Evolutionary conservation across 345 rosid genomes (phyloP).

Genomic region (Boechera retrofracta): DNA sequence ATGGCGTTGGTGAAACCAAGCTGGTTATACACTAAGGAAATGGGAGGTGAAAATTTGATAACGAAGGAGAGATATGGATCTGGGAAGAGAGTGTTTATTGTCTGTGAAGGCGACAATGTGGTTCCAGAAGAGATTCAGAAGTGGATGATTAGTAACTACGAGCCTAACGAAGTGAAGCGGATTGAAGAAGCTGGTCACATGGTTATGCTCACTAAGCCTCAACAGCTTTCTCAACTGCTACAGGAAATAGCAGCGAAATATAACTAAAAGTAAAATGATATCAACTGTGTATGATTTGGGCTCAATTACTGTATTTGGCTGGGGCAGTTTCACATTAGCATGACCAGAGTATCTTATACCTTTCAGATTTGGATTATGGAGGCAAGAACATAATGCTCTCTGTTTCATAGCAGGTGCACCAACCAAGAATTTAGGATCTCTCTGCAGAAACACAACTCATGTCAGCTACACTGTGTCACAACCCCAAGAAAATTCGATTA

Average conservation of each 20-base stretch:
- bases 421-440: conserved; percentile 28
- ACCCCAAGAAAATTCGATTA: conserved; percentile 14
- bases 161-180: conserved; percentile 48
- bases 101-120: conserved; percentile 49
- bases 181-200: conserved; percentile 57
- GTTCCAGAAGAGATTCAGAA: conserved; percentile 47
- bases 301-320: conserved; percentile 34
- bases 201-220: conserved; percentile 57
- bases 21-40: conserved; percentile 49
- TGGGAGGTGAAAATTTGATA: conserved; percentile 38
- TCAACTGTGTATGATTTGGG: neutral
- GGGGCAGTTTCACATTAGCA: conserved; percentile 40
- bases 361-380: conserved; percentile 36
- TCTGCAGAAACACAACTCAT: conserved; percentile 20
- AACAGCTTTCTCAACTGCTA: conserved; percentile 43
- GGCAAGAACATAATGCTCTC: conserved; percentile 38
- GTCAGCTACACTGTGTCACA: conserved; percentile 35
- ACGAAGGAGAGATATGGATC: conserved; percentile 46
- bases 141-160: conserved; percentile 52
- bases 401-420: conserved; percentile 30
- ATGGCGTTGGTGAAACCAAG: conserved; percentile 50
- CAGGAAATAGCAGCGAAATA: conserved; percentile 27
- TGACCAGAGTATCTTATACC: conserved; percentile 43
- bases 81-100: conserved; percentile 45
- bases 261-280: conserved; percentile 18